Conservation (phyloP, 371 early-diverging fungal species). For the Zancudomyces culisetae region DNA sequence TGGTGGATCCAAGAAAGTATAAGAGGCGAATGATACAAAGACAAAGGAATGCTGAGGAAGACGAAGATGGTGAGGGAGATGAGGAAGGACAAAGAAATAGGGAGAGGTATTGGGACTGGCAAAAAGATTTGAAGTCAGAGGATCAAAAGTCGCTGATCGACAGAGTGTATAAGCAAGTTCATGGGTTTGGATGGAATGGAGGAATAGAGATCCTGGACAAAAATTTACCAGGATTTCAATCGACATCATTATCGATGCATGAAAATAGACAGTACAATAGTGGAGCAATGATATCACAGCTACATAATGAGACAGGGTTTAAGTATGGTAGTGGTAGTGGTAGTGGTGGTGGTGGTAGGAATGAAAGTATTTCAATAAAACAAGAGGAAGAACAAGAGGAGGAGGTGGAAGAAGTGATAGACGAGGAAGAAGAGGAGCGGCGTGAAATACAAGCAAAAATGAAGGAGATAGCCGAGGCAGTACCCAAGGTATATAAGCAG, state of each 20-base stretch:
- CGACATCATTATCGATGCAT: not conserved
- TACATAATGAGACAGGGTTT: not conserved
- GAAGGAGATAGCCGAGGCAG: constrained; percentile 9
- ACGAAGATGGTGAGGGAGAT: not conserved
- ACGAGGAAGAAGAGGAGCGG: not conserved
- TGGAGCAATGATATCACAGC: not conserved
- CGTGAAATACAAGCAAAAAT: not conserved
- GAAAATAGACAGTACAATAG: not conserved
- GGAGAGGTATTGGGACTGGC: too few relatives aligned
- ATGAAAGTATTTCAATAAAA: too few relatives aligned
- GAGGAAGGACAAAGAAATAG: not conserved
- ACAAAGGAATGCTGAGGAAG: not conserved
- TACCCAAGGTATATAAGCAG: constrained; percentile 20
- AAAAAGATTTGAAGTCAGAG: too few relatives aligned
- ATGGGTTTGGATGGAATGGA: not conserved
- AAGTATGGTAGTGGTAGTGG: not conserved
- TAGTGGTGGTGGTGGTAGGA: too few relatives aligned
- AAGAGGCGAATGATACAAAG: not conserved
- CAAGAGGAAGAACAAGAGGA: not conserved
- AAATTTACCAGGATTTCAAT: not conserved
- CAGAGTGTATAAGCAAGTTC: not conserved
- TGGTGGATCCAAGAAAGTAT: not conserved
- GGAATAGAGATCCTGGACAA: not conserved
- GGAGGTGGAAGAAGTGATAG: not conserved
- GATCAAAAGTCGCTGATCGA: not conserved